These are phyloP conservation scores for Pythium periplocum DNA, from an alignment of 352 stramenopile genomes.

Conservation along the genomic window DNA sequence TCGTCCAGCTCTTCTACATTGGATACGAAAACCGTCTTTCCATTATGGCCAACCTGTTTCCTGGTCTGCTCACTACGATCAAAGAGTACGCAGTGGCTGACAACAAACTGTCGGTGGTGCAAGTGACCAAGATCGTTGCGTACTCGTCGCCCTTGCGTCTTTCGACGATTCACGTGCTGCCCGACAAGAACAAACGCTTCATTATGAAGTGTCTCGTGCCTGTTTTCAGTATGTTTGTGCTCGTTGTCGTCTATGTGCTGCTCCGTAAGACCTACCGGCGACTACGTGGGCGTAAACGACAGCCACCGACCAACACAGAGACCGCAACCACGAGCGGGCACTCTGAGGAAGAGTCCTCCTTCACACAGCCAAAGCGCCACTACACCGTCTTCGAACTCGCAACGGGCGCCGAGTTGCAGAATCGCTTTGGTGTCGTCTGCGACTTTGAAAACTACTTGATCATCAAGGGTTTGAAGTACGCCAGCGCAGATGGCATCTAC, in stretches of 20 bases:
- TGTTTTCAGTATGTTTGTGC: slow-evolving; percentile 4
- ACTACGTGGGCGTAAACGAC: not conserved
- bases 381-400: slow-evolving; percentile 18
- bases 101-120: slow-evolving; percentile 13
- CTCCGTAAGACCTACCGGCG: slow-evolving; percentile 16
- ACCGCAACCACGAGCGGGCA: too few species aligned
- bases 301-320: not conserved
- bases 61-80: slow-evolving; percentile 11
- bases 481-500: slow-evolving; percentile 34
- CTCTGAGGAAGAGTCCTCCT: not conserved
- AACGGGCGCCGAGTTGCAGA: not conserved
- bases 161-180: slow-evolving; percentile 2
- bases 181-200: not conserved
- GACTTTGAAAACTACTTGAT: slow-evolving; percentile 34
- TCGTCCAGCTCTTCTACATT: slow-evolving; percentile 16
- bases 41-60: not conserved
- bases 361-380: not conserved
- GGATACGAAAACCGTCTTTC: slow-evolving; percentile 15
- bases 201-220: slow-evolving; percentile 2
- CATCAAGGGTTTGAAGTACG: slow-evolving; percentile 14
- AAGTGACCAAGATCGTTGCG: slow-evolving; percentile 9
- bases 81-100: slow-evolving; percentile 12
- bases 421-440: slow-evolving; percentile 30
- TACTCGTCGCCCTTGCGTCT: slow-evolving; percentile 14
- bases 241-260: slow-evolving; percentile 18